phyloP scores from a whole-genome alignment of 73 alveolate genomes.

The Breviolum minutum region DNA sequence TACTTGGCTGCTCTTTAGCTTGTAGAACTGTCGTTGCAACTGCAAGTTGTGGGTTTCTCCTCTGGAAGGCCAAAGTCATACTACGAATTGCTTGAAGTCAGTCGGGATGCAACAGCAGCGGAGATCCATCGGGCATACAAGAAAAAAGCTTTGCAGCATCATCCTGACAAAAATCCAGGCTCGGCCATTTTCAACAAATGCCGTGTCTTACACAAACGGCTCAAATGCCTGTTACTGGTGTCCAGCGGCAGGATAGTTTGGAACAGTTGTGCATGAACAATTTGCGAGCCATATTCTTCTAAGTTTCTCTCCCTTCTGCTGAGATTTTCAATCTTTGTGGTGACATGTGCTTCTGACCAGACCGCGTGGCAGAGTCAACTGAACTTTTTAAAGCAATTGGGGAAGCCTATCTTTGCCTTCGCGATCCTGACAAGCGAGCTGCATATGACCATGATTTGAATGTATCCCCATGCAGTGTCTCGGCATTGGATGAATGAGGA shows the following conservation, averaged over 20 bases:
- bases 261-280: no score
- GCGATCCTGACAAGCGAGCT: slow-evolving; percentile 61
- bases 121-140: slow-evolving; percentile 66
- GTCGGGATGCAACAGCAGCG: slow-evolving; percentile 50
- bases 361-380: slow-evolving; percentile 78
- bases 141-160: slow-evolving; percentile 74
- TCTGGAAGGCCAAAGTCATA: background rate
- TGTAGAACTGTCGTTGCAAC: background rate
- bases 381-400: slow-evolving; percentile 86
- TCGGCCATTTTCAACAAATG: background rate
- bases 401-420: slow-evolving; percentile 58
- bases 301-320: no score
- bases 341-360: background rate
- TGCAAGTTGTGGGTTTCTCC: background rate
- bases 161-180: slow-evolving; percentile 90
- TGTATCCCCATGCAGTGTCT: slow-evolving; percentile 4
- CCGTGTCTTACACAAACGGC: no score
- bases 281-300: no score
- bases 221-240: no score
- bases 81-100: slow-evolving; percentile 62
- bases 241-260: no score
- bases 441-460: slow-evolving; percentile 42
- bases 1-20: background rate
- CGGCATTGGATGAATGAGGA: background rate
- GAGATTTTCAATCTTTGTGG: background rate